Percentiles rank a stretch among this genome's conserved stretches.
Conservation (phyloP, 2,329 filamentous ascomycete species). For the Xylaria sp. region DNA sequence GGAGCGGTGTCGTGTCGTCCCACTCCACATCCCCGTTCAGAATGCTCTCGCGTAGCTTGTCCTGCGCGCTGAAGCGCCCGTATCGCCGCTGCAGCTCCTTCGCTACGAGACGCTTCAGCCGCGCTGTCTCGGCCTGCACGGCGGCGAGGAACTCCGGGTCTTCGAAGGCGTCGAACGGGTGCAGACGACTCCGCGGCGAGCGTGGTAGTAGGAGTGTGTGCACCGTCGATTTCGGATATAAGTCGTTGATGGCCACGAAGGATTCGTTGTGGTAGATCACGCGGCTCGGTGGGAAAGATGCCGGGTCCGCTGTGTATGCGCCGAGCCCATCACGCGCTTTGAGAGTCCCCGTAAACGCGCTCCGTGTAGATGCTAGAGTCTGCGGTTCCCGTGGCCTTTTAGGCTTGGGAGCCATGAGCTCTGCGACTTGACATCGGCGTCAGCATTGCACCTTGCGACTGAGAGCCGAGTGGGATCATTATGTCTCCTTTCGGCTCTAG, state of each 20-base stretch:
- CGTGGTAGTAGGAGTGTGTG: conserved; percentile 92
- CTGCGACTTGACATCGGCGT: conserved; percentile 53
- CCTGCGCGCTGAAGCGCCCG: conserved; percentile 70
- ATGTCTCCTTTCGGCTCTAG: no score
- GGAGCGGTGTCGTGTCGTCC: conserved; percentile 62
- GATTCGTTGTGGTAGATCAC: conserved; percentile 75
- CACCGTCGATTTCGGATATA: conserved; percentile 85
- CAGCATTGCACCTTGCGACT: not conserved
- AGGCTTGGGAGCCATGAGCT: conserved; percentile 64
- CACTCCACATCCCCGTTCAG: conserved; percentile 67
- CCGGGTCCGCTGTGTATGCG: conserved; percentile 73
- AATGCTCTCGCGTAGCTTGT: conserved; percentile 73
- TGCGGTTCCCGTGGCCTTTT: conserved; percentile 50
- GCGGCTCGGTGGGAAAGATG: conserved; percentile 65
- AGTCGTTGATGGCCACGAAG: conserved; percentile 82
- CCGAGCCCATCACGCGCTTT: conserved; percentile 69
- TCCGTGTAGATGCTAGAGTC: conserved; percentile 37
- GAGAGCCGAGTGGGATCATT: not conserved
- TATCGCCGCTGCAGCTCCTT: conserved; percentile 78
- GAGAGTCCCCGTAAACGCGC: conserved; percentile 46
- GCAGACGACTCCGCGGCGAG: conserved; percentile 65
- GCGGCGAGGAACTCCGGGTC: conserved; percentile 74
- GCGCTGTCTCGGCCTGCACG: conserved; percentile 69
- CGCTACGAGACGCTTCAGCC: conserved; percentile 73
- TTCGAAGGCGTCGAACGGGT: conserved; percentile 82